Base-by-base conservation (phyloP, 2,329 filamentous ascomycete species). In the Xylariales sp. region DNA sequence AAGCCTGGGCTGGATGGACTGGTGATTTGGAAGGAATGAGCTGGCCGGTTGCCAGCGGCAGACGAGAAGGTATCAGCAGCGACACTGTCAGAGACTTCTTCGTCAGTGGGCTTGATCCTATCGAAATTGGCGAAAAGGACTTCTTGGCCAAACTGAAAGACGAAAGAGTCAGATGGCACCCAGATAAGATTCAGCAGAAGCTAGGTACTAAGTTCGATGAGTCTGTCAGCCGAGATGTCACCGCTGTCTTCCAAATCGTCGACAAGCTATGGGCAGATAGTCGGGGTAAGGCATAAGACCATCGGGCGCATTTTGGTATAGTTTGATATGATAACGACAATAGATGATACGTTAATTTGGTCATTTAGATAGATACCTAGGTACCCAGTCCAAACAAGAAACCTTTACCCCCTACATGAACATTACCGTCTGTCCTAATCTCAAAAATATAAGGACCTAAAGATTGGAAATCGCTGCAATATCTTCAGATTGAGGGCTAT, bases 131-230 rank as follows among this genome's bases (percentile, higher is more conserved):
- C 15, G 68, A 71, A 52, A 63, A 56, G 44, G 64, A 66, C 8
- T 70, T 73, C 38, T 58, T 70, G 15, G 63, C 68, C 6, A 66
- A 62, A 44, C 70, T 97, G 39, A 95, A 95, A 63, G 69, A 80
- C 4, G 93, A 98, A 68, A 80, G 93, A 38, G 82, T 97, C 14
- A 76, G 89, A 12, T 98, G 93, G 93, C 93, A 98, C 68, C 93
- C 93, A 4, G 93, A 98, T 66, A 98, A 97, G 71, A 86, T 97
- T 42, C 88, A 96, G 69, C 93, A 96, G 66, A 79, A 82, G 40
- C 82, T 95, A 46, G 87, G 88, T 3, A 80, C 77, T 0, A 68
- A 78, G 45, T 79, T 95, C 36, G 84, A 90, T 35, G 73, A 80
- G 18, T 74, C 74, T 3, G 79, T 86, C 3, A 82, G 95, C 74